Conservation (phyloP, 495 filamentous ascomycete genomes). For the Massariosphaeria phaeospora region DNA sequence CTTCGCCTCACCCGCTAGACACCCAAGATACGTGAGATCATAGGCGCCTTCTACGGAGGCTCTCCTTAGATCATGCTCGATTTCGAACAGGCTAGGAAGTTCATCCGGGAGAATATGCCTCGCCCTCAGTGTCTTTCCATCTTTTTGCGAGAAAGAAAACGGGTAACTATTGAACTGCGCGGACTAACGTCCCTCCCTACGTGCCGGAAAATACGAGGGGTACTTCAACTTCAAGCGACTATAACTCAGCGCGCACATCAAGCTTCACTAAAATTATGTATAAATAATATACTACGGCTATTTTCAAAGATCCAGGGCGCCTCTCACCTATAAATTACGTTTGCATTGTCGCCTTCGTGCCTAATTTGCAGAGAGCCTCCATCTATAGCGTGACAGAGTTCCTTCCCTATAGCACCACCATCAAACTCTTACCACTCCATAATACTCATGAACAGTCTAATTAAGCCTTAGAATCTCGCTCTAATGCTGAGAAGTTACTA, state of each 20-base stretch:
- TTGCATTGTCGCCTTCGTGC: slow-evolving; percentile 25
- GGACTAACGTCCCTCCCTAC: no score
- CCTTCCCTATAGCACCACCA: slow-evolving; percentile 27
- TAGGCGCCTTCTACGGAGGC: no score
- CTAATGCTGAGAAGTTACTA: slow-evolving; percentile 23
- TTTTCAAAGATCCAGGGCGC: slow-evolving; percentile 13
- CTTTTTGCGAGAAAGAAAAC: no score
- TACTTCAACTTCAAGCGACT: no score
- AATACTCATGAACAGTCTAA: slow-evolving; percentile 27
- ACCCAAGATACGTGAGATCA: no score
- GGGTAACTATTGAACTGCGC: no score
- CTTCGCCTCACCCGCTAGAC: no score
- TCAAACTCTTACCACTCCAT: slow-evolving; percentile 11
- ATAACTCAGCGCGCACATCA: neutral
- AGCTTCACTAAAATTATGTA: slow-evolving; percentile 5
- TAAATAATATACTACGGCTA: slow-evolving; percentile 24
- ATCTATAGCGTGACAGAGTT: slow-evolving; percentile 18
- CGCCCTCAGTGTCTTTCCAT: no score
- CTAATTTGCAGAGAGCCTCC: slow-evolving; percentile 30
- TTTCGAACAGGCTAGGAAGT: no score
- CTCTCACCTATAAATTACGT: slow-evolving; percentile 28
- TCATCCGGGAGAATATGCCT: no score
- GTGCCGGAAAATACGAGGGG: no score
- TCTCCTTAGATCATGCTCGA: no score
- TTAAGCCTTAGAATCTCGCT: slow-evolving; percentile 25